Evolutionary conservation across 768 basidiomycete genomes (phyloP).

Genomic region (Hygrophorus pudorinus): DNA sequence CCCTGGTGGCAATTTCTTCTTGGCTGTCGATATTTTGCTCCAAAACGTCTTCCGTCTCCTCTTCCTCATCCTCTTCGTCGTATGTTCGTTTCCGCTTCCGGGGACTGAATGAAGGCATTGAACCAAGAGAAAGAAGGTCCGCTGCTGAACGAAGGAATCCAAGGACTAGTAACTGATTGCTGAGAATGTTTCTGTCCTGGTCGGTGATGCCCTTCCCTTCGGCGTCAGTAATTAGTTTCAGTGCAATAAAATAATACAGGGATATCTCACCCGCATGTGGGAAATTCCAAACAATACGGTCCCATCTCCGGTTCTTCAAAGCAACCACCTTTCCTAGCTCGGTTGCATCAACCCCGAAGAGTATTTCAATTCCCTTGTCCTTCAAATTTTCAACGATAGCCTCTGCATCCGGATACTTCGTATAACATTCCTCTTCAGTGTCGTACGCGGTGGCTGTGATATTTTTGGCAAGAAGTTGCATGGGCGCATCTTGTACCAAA

Average conservation of each 20-base stretch:
- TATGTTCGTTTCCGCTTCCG: constrained; percentile 36
- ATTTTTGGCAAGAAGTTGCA: constrained; percentile 47
- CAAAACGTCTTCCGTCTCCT: constrained; percentile 18
- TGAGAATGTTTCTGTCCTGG: constrained; percentile 85
- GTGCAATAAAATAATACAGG: background rate
- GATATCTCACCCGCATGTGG: constrained; percentile 76
- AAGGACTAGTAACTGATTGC: constrained; percentile 78
- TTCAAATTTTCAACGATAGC: constrained; percentile 46
- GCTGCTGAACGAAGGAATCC: constrained; percentile 72
- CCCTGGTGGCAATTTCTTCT: constrained; percentile 28
- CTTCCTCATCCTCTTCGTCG: constrained; percentile 38
- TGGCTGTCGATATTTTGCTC: constrained; percentile 9
- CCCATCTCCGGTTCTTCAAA: constrained; percentile 58
- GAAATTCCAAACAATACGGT: constrained; percentile 89
- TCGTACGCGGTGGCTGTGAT: constrained; percentile 85
- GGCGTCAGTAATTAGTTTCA: background rate
- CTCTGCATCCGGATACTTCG: constrained; percentile 73
- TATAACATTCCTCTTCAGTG: constrained; percentile 58
- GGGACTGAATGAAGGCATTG: constrained; percentile 32
- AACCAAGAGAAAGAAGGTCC: constrained; percentile 47
- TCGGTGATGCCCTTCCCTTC: constrained; percentile 84
- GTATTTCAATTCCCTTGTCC: constrained; percentile 52
- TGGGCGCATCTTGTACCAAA: constrained; percentile 40
- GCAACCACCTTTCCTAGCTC: constrained; percentile 47
- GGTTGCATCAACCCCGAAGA: constrained; percentile 84